A percentile compares a stretch with the other conserved stretches of the same genome.
Conservation (phyloP, 73 alveolate genomes). For the Urostyla sp. region DNA sequence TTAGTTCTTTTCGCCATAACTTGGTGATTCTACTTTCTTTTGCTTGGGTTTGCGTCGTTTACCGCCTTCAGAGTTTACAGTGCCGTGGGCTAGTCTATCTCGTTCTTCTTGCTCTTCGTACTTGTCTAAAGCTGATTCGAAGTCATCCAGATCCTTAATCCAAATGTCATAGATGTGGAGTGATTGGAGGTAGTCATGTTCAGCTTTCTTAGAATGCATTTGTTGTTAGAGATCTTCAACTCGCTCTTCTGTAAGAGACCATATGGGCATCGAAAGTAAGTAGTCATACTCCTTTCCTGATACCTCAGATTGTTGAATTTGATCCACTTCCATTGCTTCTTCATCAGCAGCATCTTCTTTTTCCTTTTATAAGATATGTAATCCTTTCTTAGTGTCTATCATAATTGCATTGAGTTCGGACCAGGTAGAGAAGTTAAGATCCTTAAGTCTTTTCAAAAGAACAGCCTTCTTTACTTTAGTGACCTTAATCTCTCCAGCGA, state of each 20-base stretch:
- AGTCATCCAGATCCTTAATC: conserved; percentile 89
- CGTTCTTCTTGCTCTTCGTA: conserved; percentile 73
- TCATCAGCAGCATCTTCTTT: conserved; percentile 60
- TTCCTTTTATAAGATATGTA: conserved; percentile 41
- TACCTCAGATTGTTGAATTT: conserved; percentile 34
- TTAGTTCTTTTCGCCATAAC: too few relatives aligned
- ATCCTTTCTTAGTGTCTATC: conserved; percentile 55
- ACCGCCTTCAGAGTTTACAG: conserved; percentile 13
- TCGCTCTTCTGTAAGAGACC: conserved; percentile 93
- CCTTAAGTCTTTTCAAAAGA: conserved; percentile 55
- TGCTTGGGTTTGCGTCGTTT: too few relatives aligned
- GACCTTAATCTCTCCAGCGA: conserved; percentile 84
- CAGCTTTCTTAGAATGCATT: conserved; percentile 73
- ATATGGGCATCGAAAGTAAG: conserved; percentile 91
- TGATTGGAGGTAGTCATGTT: conserved; percentile 72
- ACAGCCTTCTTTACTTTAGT: conserved; percentile 74
- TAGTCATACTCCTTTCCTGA: conserved; percentile 94
- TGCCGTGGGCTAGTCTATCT: conserved; percentile 66
- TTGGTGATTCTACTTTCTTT: too few relatives aligned
- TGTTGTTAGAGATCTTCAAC: conserved; percentile 86
- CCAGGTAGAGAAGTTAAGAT: conserved; percentile 60
- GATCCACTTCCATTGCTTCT: conserved; percentile 35
- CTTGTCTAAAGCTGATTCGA: conserved; percentile 63
- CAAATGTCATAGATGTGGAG: conserved; percentile 85
- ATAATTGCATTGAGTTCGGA: conserved; percentile 53